Evolutionary conservation across 345 rosid genomes (phyloP).

Genomic region (Rhodamnia argentea): DNA sequence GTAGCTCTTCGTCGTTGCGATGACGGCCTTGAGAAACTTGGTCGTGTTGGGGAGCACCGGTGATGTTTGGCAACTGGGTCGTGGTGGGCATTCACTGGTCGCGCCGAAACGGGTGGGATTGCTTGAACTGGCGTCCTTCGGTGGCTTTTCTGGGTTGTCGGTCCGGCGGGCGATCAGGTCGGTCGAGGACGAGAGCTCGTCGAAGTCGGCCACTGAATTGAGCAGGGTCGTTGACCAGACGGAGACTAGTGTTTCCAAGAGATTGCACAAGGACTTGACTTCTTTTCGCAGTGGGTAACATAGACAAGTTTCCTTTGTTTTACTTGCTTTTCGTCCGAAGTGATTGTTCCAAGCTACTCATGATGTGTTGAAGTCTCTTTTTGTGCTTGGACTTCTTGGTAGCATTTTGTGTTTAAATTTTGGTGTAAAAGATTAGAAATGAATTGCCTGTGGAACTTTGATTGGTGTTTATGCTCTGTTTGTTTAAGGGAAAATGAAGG

Average conservation of each 20-base stretch:
- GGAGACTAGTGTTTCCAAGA: conserved; percentile 10
- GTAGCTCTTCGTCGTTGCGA: not conserved
- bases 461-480: not conserved
- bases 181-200: conserved; percentile 7
- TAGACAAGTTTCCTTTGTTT: not conserved
- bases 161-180: conserved; percentile 6
- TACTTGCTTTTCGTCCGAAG: not conserved
- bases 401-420: not conserved
- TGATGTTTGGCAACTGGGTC: conserved; percentile 1
- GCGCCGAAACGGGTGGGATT: not conserved
- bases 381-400: not conserved
- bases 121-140: not conserved
- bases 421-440: not conserved
- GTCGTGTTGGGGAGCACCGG: not conserved
- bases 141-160: conserved; percentile 8
- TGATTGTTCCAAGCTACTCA: not conserved
- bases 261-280: conserved; percentile 20
- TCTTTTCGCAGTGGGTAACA: conserved; percentile 32
- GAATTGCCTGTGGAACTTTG: not conserved
- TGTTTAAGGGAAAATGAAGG: too few relatives aligned
- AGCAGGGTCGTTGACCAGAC: conserved; percentile 1
- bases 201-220: conserved; percentile 7
- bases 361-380: not conserved
- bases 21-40: conserved; percentile 14
- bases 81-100: conserved; percentile 2